phyloP scores from a whole-genome alignment of 495 filamentous ascomycete species.

The Umbilicaria muhlenbergii region DNA sequence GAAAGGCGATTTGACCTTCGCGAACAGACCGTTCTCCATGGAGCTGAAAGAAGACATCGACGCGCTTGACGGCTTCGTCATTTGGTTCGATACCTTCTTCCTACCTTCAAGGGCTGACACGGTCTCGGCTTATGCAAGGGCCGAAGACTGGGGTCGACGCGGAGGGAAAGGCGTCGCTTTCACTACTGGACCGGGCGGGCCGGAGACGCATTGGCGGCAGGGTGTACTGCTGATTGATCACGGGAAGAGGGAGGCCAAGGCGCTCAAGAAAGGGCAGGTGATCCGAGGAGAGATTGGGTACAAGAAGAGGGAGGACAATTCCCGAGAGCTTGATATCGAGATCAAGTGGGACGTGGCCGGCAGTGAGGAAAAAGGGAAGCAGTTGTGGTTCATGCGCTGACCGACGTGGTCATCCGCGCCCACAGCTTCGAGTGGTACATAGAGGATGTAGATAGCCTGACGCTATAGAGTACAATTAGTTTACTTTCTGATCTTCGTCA shows the following conservation, averaged over 20 bases:
- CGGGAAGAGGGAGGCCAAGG: conserved; percentile 16
- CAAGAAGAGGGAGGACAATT: conserved; percentile 29
- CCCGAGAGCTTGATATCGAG: conserved; percentile 30
- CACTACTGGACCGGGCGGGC: conserved; percentile 11
- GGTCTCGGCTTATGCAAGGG: conserved; percentile 23
- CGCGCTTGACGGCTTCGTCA: conserved; percentile 40
- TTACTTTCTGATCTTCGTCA: too few relatives aligned
- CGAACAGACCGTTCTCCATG: conserved; percentile 33
- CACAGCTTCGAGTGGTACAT: too few relatives aligned
- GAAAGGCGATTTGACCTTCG: conserved; percentile 40
- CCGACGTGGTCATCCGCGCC: background rate
- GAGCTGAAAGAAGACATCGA: conserved; percentile 37
- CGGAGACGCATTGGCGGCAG: conserved; percentile 35
- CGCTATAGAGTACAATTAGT: too few relatives aligned
- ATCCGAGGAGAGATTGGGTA: conserved; percentile 33
- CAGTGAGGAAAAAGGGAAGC: conserved; percentile 8
- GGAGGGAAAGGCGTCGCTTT: conserved; percentile 1
- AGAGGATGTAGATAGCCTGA: too few relatives aligned
- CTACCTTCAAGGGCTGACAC: conserved; percentile 29
- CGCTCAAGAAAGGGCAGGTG: conserved; percentile 33
- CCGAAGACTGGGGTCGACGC: conserved; percentile 18
- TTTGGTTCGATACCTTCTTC: conserved; percentile 55
- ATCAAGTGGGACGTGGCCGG: conserved; percentile 29
- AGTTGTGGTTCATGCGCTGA: conserved; percentile 14
- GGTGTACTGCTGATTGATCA: conserved; percentile 30